Conservation (phyloP, 495 filamentous ascomycete genomes). For the Neurospora africana region DNA sequence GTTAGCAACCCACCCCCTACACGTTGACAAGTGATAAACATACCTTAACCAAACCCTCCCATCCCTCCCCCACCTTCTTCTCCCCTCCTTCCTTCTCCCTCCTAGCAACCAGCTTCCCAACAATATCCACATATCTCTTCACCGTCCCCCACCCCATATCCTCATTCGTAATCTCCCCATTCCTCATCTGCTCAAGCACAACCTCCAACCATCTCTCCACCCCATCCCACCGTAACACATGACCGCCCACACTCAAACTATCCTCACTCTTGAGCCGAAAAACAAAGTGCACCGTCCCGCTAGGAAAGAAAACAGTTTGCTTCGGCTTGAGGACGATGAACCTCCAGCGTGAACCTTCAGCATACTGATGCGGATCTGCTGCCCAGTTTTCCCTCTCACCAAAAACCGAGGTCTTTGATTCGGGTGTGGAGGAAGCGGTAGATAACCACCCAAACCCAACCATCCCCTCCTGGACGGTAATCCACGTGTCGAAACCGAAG, state of each 20-base stretch:
- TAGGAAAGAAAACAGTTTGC: neutral
- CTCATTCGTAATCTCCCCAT: neutral
- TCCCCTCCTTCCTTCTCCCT: neutral
- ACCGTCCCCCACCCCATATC: neutral
- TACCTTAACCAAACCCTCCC: neutral
- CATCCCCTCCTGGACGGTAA: neutral
- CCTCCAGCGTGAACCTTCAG: neutral
- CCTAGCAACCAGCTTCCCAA: neutral
- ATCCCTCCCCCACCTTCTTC: neutral
- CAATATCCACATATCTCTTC: neutral
- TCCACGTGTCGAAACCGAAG: neutral
- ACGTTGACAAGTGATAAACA: neutral
- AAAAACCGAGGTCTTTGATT: neutral
- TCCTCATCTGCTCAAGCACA: neutral
- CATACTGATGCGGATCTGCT: neutral
- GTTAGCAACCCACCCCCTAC: neutral
- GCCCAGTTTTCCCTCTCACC: neutral
- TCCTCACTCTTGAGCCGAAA: neutral
- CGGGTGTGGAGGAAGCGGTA: neutral
- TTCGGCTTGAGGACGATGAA: neutral
- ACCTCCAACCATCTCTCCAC: neutral
- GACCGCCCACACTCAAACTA: neutral
- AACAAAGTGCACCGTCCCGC: neutral
- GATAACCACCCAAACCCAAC: neutral
- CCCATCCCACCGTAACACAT: neutral